A percentile compares a stretch with the other conserved stretches of the same genome.
Conservation (phyloP, 2,329 filamentous ascomycete genomes). For the Akanthomyces uredinophilus region DNA sequence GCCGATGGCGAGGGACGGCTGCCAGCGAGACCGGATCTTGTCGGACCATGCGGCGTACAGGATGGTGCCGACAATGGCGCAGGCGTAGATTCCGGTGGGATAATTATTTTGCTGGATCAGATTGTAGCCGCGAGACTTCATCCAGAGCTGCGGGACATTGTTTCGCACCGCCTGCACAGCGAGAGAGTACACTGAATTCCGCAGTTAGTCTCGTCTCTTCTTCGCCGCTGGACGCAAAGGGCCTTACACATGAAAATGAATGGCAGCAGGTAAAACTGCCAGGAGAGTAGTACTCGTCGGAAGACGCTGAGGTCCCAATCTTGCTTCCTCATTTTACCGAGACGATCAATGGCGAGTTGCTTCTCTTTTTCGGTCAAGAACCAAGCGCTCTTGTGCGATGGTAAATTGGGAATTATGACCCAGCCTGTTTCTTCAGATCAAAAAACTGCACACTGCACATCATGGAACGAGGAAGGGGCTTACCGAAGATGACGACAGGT, state of each 20-base stretch:
- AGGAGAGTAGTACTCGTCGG: conserved; percentile 28
- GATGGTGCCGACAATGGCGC: conserved; percentile 37
- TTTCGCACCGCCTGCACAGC: conserved; percentile 38
- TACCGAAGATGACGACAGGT: conserved; percentile 36
- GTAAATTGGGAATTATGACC: conserved; percentile 40
- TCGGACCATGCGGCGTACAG: conserved; percentile 37
- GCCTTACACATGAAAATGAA: conserved; percentile 39
- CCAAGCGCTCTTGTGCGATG: conserved; percentile 35
- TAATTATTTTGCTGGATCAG: conserved; percentile 41
- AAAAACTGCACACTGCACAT: not conserved
- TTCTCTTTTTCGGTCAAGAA: conserved; percentile 32
- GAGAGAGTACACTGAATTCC: conserved; percentile 33
- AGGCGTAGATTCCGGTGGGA: conserved; percentile 36
- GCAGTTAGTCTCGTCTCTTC: not conserved
- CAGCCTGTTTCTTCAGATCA: conserved; percentile 26
- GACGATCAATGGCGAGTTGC: conserved; percentile 32
- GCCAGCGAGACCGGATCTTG: conserved; percentile 37
- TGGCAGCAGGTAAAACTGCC: conserved; percentile 42
- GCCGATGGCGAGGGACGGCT: conserved; percentile 38
- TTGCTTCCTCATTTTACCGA: conserved; percentile 27
- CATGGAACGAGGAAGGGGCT: not conserved
- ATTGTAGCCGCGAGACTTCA: conserved; percentile 38
- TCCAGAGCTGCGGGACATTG: conserved; percentile 42
- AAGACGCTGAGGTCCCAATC: conserved; percentile 15
- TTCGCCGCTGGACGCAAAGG: not conserved